These are phyloP conservation scores for Pulveroboletus sp. DNA, from an alignment of 768 basidiomycete genomes.

Conservation along the genomic window DNA sequence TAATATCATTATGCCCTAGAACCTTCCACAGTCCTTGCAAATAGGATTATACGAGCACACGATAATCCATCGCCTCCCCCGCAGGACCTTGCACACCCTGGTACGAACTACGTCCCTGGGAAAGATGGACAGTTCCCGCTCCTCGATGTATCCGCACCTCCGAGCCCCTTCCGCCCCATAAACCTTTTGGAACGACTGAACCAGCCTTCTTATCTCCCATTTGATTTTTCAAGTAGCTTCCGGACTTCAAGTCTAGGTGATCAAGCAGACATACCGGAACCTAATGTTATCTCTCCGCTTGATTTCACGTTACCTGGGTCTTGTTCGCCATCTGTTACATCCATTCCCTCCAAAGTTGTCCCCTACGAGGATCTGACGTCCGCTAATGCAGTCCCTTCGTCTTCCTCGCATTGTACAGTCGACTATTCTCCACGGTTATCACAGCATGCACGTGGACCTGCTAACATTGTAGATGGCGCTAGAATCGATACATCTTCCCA, in stretches of 20 bases:
- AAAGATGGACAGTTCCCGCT: conserved; percentile 16
- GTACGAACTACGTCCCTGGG: conserved; percentile 13
- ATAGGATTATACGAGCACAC: conserved; percentile 60
- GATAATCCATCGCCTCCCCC: conserved; percentile 76
- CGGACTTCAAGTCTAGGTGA: conserved; percentile 1
- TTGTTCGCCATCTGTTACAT: conserved; percentile 28
- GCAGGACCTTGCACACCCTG: conserved; percentile 15
- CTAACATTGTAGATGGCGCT: conserved; percentile 1
- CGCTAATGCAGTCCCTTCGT: conserved; percentile 5
- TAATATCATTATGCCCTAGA: conserved; percentile 36
- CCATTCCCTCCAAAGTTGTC: background rate
- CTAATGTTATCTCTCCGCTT: conserved; percentile 15
- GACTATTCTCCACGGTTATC: conserved; percentile 25
- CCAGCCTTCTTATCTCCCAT: conserved; percentile 10
- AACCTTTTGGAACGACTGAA: conserved; percentile 28
- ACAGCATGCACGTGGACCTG: conserved; percentile 9
- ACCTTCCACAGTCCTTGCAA: conserved; percentile 64
- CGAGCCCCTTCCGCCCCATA: conserved; percentile 31
- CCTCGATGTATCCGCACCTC: conserved; percentile 16
- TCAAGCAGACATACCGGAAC: background rate
- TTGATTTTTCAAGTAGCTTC: background rate
- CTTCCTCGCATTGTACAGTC: conserved; percentile 8
- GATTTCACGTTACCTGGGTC: conserved; percentile 43
- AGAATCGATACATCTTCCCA: conserved; percentile 2
- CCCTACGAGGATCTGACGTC: conserved; percentile 1